A percentile compares a stretch with the other conserved stretches of the same genome.
Conservation (phyloP, 1,284 basidiomycete genomes). For the Termitomyces sp. region DNA sequence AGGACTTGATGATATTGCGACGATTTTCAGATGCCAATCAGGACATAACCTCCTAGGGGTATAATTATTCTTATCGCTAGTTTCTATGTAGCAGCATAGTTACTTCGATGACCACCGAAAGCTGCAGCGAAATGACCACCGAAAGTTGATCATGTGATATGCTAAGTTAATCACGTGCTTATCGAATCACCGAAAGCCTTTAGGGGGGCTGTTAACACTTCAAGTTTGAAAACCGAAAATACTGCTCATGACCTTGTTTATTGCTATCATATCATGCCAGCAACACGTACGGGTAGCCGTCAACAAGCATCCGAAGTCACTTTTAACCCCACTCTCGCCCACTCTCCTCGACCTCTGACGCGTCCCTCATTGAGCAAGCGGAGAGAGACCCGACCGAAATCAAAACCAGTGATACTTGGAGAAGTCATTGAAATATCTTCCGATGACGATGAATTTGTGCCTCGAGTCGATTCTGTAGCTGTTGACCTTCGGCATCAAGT, state of each 20-base stretch:
- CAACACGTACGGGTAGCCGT: conserved; percentile 3
- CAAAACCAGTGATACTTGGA: conserved; percentile 16
- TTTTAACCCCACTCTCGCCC: not conserved
- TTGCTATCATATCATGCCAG: conserved; percentile 9
- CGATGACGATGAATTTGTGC: conserved; percentile 33
- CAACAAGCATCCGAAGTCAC: not conserved
- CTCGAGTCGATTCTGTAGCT: conserved; percentile 17
- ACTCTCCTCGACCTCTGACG: not conserved
- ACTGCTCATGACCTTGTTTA: not conserved
- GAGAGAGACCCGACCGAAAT: conserved; percentile 7
- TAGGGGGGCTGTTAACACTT: not conserved
- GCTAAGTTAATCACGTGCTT: not conserved
- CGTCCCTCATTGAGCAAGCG: conserved; percentile 5
- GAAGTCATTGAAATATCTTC: conserved; percentile 57
- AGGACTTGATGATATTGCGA: not conserved
- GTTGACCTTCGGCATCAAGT: conserved; percentile 28
- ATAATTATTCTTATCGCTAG: not conserved
- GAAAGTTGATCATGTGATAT: not conserved
- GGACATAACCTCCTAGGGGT: not conserved
- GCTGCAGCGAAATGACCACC: too few relatives aligned
- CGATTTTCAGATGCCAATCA: not conserved
- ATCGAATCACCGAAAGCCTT: not conserved
- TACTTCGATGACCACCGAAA: not conserved
- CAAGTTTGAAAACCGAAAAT: not conserved
- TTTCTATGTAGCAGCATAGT: not conserved